phyloP scores from a whole-genome alignment of 345 rosid species.

The Luvunga scandens region DNA sequence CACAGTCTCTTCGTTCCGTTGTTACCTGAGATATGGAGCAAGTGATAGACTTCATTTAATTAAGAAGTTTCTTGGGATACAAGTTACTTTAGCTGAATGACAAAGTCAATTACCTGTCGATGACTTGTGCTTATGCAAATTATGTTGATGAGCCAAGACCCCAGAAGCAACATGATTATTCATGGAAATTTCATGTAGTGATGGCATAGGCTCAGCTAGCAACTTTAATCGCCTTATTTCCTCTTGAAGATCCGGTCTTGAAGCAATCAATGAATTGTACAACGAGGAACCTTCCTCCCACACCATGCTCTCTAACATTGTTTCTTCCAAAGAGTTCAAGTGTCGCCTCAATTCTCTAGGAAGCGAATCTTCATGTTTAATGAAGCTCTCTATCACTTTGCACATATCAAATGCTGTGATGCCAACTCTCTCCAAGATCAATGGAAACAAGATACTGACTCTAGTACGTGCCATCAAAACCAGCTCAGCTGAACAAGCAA shows the following conservation, averaged over 20 bases:
- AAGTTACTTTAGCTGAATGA: background rate
- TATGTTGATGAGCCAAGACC: slow-evolving; percentile 33
- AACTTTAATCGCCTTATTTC: slow-evolving; percentile 65
- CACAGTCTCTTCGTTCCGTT: slow-evolving; percentile 63
- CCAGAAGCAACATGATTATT: slow-evolving; percentile 48
- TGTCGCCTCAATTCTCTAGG: slow-evolving; percentile 97
- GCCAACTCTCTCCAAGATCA: slow-evolving; percentile 86
- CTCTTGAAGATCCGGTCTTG: slow-evolving; percentile 54
- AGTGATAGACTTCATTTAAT: background rate
- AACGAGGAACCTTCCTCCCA: slow-evolving; percentile 96
- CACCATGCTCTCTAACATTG: slow-evolving; percentile 90
- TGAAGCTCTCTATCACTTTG: slow-evolving; percentile 95
- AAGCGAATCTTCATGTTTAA: slow-evolving; percentile 90
- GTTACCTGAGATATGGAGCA: slow-evolving; percentile 51
- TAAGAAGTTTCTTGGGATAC: background rate
- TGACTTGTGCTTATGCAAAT: slow-evolving; percentile 48
- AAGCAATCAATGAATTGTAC: slow-evolving; percentile 84
- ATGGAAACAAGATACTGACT: slow-evolving; percentile 78
- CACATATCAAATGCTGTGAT: slow-evolving; percentile 97
- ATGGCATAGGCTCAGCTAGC: slow-evolving; percentile 76
- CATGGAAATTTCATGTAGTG: slow-evolving; percentile 69
- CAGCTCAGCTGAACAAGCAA: slow-evolving; percentile 92
- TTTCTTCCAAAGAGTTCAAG: slow-evolving; percentile 90
- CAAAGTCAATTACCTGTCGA: slow-evolving; percentile 40
- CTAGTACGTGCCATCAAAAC: slow-evolving; percentile 87